phyloP scores from a whole-genome alignment of 345 rosid species.

The Trapa incisa region DNA sequence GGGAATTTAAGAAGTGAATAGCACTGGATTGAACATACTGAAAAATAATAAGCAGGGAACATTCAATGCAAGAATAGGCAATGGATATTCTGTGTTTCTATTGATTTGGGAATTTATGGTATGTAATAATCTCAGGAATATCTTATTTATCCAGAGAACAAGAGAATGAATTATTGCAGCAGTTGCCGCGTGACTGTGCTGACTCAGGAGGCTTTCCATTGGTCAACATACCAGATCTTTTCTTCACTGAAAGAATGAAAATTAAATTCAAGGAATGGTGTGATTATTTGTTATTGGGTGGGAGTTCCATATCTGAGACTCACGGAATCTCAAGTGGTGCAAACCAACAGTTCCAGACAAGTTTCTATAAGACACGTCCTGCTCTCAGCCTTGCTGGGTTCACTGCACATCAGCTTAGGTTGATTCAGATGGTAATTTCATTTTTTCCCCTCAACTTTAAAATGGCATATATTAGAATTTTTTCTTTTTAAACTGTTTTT shows the following conservation, averaged over 20 bases:
- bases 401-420: slow-evolving; percentile 67
- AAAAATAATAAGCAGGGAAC: background rate
- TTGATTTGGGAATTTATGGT: slow-evolving; percentile 23
- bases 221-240: slow-evolving; percentile 41
- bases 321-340: slow-evolving; percentile 14
- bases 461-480: background rate
- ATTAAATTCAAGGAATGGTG: slow-evolving; percentile 51
- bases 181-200: slow-evolving; percentile 10
- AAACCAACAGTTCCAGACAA: slow-evolving; percentile 33
- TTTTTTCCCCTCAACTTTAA: background rate
- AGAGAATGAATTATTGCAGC: slow-evolving; percentile 45
- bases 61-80: background rate
- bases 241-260: slow-evolving; percentile 82
- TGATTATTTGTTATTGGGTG: slow-evolving; percentile 29
- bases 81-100: background rate
- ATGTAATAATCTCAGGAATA: slow-evolving; percentile 58
- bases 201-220: slow-evolving; percentile 27
- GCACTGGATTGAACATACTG: background rate
- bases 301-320: slow-evolving; percentile 17
- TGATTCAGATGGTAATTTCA: slow-evolving; percentile 50
- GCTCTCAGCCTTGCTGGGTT: slow-evolving; percentile 57
- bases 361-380: slow-evolving; percentile 61
- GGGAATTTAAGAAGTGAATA: too few species aligned
- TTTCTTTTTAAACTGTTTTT: background rate
- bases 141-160: slow-evolving; percentile 86